Evolutionary conservation across 257 asterid genomes (phyloP).

Genomic region (Jaltomata sinuosa): DNA sequence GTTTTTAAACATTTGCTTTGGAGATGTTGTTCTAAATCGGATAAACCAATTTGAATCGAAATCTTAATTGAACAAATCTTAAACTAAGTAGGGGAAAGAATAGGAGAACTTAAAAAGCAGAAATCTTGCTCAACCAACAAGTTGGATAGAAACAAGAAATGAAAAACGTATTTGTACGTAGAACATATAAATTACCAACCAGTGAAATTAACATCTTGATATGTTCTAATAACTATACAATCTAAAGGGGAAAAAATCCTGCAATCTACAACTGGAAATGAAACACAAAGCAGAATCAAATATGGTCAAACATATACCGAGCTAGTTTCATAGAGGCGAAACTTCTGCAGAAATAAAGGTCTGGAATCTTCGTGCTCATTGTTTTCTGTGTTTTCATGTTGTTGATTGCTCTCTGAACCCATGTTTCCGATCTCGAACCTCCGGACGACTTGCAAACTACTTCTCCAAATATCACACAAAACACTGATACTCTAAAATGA

Average conservation of each 20-base stretch:
- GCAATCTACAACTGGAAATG: not conserved
- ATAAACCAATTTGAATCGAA: not conserved
- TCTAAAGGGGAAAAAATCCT: not conserved
- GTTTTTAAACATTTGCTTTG: not conserved
- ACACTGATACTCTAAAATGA: not conserved
- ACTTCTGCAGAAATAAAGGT: conserved; percentile 44
- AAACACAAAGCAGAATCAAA: not conserved
- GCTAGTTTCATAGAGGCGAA: conserved; percentile 75
- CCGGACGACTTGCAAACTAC: conserved; percentile 6
- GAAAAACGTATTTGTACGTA: not conserved
- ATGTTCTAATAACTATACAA: not conserved
- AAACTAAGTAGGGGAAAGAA: not conserved
- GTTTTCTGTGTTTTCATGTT: not conserved
- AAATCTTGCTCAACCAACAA: not conserved
- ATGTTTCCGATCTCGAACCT: conserved; percentile 40
- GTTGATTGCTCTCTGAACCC: conserved; percentile 19
- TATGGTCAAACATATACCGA: conserved; percentile 44
- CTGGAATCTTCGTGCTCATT: conserved; percentile 14
- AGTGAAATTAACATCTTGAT: not conserved
- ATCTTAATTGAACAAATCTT: not conserved
- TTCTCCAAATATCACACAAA: not conserved
- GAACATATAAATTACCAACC: not conserved
- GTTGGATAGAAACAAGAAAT: not conserved
- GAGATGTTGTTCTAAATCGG: not conserved
- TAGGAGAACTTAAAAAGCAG: not conserved